Evolutionary conservation across 2,329 filamentous ascomycete species (phyloP).

Genomic region (Metarhizium album): DNA sequence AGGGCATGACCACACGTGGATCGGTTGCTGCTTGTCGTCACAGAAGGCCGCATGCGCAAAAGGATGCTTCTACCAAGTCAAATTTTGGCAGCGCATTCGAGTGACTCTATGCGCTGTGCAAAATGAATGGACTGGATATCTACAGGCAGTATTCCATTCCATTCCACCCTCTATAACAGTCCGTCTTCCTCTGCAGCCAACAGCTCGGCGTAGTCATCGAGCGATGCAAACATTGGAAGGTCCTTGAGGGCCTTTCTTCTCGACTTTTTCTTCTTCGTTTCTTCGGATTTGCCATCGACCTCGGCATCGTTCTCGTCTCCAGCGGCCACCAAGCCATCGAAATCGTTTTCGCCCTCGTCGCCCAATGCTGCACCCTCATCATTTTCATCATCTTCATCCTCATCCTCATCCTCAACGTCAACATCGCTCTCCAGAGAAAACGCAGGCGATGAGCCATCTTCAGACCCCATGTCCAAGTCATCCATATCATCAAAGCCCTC

Average conservation of each 20-base stretch:
- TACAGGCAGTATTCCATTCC: neutral
- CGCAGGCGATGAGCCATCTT: conserved; percentile 29
- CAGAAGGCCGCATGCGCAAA: neutral
- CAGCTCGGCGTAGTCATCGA: conserved; percentile 85
- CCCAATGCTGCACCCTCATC: conserved; percentile 28
- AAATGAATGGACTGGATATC: neutral
- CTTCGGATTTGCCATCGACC: conserved; percentile 56
- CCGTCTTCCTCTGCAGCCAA: conserved; percentile 60
- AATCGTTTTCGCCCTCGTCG: conserved; percentile 33
- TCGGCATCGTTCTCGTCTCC: conserved; percentile 28
- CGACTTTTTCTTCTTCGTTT: conserved; percentile 27
- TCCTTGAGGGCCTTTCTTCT: conserved; percentile 79
- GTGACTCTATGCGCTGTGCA: neutral
- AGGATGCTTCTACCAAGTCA: neutral
- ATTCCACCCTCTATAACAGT: conserved; percentile 11
- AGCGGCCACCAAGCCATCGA: conserved; percentile 27
- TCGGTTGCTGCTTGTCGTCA: neutral
- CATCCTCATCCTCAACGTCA: conserved; percentile 34
- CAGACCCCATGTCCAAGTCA: conserved; percentile 37
- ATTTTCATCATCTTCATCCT: conserved; percentile 32
- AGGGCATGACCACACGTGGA: neutral
- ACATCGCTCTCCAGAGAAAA: conserved; percentile 32
- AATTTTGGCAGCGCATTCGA: neutral
- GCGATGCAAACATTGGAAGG: conserved; percentile 85
- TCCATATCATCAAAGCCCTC: conserved; percentile 39